Conservation (phyloP, 2,329 filamentous ascomycete species). For the Cytospora leucostoma region DNA sequence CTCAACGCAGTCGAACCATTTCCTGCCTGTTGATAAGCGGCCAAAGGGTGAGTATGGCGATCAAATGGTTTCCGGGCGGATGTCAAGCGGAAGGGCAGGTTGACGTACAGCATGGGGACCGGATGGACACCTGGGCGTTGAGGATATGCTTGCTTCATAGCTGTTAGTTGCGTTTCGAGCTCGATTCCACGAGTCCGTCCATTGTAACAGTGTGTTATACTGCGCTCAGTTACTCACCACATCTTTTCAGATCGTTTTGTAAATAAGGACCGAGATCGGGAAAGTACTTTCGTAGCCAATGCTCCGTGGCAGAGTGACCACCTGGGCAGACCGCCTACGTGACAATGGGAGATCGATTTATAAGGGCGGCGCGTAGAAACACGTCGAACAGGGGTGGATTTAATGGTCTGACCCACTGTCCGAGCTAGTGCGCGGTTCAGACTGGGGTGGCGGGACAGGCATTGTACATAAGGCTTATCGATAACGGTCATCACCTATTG, state of each 20-base stretch:
- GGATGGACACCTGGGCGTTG: slow-evolving; percentile 96
- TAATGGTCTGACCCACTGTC: slow-evolving; percentile 17
- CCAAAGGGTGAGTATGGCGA: not conserved
- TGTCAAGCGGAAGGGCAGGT: not conserved
- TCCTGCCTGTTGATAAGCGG: slow-evolving; percentile 62
- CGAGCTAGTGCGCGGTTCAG: slow-evolving; percentile 2
- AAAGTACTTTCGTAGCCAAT: not conserved
- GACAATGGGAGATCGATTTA: slow-evolving; percentile 10
- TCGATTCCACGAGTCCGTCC: not conserved
- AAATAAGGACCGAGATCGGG: not conserved
- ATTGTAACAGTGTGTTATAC: not conserved
- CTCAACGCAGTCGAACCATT: slow-evolving; percentile 98
- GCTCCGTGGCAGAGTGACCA: not conserved
- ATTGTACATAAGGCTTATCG: slow-evolving; percentile 12
- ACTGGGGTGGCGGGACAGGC: slow-evolving; percentile 7
- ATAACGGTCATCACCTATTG: slow-evolving; percentile 2
- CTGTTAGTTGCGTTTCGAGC: slow-evolving; percentile 9
- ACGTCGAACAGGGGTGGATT: slow-evolving; percentile 19
- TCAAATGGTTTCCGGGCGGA: not conserved
- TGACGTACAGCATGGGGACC: slow-evolving; percentile 86
- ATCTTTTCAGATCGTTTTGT: slow-evolving; percentile 19
- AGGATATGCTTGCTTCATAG: slow-evolving; percentile 85
- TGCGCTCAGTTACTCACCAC: slow-evolving; percentile 21
- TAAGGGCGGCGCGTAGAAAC: slow-evolving; percentile 23
- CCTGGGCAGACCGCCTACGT: not conserved